phyloP scores from a whole-genome alignment of 768 basidiomycete species.

The Panellus pusillus region DNA sequence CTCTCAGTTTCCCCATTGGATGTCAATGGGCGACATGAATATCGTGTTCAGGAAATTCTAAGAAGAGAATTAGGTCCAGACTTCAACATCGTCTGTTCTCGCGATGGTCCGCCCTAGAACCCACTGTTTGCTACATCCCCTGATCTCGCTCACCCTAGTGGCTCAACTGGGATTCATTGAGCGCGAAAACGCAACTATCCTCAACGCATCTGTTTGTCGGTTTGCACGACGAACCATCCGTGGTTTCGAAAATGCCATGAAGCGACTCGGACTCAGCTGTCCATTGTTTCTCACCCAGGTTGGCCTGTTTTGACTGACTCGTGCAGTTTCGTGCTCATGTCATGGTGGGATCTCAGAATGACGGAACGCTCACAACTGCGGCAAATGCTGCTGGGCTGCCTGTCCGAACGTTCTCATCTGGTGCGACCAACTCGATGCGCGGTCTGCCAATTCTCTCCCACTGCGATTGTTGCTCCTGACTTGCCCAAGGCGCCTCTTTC shows the following conservation, averaged over 20 bases:
- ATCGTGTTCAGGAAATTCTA: conserved; percentile 31
- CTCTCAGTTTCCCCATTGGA: conserved; percentile 34
- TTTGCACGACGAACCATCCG: conserved; percentile 58
- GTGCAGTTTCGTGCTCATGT: not conserved
- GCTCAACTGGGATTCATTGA: conserved; percentile 61
- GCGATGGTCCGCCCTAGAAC: conserved; percentile 35
- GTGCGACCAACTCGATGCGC: conserved; percentile 70
- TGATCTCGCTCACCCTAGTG: conserved; percentile 30
- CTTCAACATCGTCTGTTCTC: conserved; percentile 52
- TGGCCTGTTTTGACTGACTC: not conserved
- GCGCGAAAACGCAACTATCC: conserved; percentile 67
- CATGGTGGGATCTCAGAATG: conserved; percentile 37
- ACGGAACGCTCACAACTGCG: conserved; percentile 53
- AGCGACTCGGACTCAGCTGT: conserved; percentile 45
- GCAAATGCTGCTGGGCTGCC: conserved; percentile 54
- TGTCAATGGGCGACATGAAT: conserved; percentile 32
- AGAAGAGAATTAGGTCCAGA: conserved; percentile 34
- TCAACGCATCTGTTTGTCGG: conserved; percentile 62
- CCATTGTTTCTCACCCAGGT: conserved; percentile 54
- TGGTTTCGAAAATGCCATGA: conserved; percentile 53
- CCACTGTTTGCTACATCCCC: not conserved
- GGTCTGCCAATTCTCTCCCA: not conserved
- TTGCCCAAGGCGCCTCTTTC: conserved; percentile 50
- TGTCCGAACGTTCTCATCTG: conserved; percentile 61
- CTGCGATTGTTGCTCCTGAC: not conserved